phyloP scores from a whole-genome alignment of 768 basidiomycete genomes.

The Termitomyces sp. region DNA sequence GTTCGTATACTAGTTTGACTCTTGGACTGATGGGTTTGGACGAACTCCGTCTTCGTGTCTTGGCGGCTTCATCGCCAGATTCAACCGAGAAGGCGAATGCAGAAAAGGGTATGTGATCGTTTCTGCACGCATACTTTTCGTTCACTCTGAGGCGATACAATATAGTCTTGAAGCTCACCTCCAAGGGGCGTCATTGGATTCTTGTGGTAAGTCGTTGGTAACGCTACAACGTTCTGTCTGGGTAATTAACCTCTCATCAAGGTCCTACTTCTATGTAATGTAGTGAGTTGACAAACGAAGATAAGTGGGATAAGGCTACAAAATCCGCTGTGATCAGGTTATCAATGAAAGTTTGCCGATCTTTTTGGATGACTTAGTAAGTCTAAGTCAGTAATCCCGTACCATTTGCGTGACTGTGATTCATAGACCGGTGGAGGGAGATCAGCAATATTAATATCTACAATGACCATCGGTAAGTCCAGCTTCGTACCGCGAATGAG shows the following conservation, averaged over 20 bases:
- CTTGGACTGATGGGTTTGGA: slow-evolving; percentile 95
- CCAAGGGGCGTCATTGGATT: slow-evolving; percentile 84
- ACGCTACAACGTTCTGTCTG: neutral
- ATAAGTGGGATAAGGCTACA: neutral
- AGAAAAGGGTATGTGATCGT: slow-evolving; percentile 43
- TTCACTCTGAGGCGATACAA: neutral
- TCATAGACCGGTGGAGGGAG: slow-evolving; percentile 53
- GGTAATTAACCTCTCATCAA: slow-evolving; percentile 17
- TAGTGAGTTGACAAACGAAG: slow-evolving; percentile 41
- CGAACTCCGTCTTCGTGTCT: slow-evolving; percentile 82
- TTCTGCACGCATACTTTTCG: neutral
- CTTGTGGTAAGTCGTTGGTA: slow-evolving; percentile 65
- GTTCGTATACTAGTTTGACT: slow-evolving; percentile 51
- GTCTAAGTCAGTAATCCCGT: slow-evolving; percentile 11
- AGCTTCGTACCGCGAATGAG: neutral
- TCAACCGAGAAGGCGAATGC: slow-evolving; percentile 62
- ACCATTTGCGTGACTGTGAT: neutral
- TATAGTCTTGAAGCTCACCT: slow-evolving; percentile 48
- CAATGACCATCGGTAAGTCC: slow-evolving; percentile 57
- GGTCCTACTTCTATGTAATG: slow-evolving; percentile 86
- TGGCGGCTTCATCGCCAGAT: slow-evolving; percentile 76
- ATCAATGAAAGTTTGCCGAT: slow-evolving; percentile 82
- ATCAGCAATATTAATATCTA: slow-evolving; percentile 71
- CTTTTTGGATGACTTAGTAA: slow-evolving; percentile 69
- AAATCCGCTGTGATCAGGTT: slow-evolving; percentile 37